These are phyloP conservation scores for Fagopyrum homotropicum DNA, from an alignment of 148 eudicot genomes.

Conservation along the genomic window DNA sequence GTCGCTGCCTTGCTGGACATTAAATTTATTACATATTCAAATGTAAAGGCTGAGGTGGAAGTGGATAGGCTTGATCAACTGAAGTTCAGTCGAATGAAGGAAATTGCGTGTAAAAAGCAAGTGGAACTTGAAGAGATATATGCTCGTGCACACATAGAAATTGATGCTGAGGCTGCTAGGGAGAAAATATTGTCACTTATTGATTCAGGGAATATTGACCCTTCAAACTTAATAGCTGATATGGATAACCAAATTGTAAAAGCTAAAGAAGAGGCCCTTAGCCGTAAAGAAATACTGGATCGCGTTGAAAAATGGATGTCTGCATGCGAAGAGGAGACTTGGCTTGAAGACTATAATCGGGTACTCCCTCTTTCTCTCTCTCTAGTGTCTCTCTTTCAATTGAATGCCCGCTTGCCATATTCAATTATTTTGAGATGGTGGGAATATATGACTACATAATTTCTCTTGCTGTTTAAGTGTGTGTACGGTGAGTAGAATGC, in stretches of 20 bases:
- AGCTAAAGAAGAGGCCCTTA: conserved; percentile 87
- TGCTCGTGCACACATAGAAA: conserved; percentile 67
- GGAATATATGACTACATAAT: background rate
- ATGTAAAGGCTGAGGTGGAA: conserved; percentile 63
- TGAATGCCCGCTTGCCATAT: no score
- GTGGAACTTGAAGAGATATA: conserved; percentile 74
- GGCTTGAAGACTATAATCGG: conserved; percentile 94
- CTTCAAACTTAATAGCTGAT: background rate
- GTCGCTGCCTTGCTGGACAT: background rate
- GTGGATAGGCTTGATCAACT: conserved; percentile 65
- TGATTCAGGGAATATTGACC: conserved; percentile 55
- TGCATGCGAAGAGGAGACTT: conserved; percentile 85
- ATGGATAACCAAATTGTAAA: conserved; percentile 35
- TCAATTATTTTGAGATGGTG: no score
- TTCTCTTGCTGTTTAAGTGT: background rate
- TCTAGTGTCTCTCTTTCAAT: background rate
- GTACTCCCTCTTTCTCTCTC: conserved; percentile 22
- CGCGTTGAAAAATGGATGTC: conserved; percentile 84
- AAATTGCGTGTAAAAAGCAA: conserved; percentile 83
- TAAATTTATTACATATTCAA: conserved; percentile 10
- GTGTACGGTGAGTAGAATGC: background rate
- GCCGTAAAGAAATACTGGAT: conserved; percentile 90
- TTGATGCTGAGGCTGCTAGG: conserved; percentile 46
- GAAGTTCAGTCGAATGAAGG: conserved; percentile 90
- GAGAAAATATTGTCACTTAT: conserved; percentile 54